phyloP scores from a whole-genome alignment of 148 eudicot genomes.

The Cornus controversa region DNA sequence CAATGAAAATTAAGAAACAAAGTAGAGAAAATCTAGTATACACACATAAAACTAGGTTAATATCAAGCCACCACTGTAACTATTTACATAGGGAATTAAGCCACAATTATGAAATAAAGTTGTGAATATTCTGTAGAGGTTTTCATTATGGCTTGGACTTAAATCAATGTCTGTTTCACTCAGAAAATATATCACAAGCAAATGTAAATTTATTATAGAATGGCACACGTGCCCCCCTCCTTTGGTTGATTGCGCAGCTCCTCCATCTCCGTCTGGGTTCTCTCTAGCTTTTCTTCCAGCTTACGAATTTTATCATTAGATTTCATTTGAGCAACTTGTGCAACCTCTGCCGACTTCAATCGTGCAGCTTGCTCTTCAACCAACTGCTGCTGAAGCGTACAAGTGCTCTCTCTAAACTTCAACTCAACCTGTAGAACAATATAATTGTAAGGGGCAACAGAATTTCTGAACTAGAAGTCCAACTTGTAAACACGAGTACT shows the following conservation, averaged over 20 bases:
- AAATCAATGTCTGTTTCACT: neutral
- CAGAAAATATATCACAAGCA: neutral
- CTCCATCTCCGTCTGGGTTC: constrained; percentile 67
- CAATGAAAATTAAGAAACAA: neutral
- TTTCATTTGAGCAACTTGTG: constrained; percentile 48
- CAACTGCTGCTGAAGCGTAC: constrained; percentile 67
- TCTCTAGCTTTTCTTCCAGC: constrained; percentile 71
- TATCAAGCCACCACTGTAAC: neutral
- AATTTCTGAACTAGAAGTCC: neutral
- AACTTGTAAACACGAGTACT: neutral
- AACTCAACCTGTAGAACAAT: constrained; percentile 56
- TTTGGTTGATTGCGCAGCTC: constrained; percentile 65
- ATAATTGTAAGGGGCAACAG: neutral
- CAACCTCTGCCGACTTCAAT: constrained; percentile 57
- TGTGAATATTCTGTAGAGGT: neutral
- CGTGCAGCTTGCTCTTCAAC: constrained; percentile 84
- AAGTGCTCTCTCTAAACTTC: constrained; percentile 64
- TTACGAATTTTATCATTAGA: constrained; percentile 72
- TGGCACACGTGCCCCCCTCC: constrained; percentile 52
- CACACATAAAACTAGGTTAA: neutral
- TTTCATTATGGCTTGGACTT: neutral
- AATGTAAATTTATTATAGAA: constrained; percentile 37
- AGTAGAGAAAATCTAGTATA: neutral
- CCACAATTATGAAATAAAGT: neutral
- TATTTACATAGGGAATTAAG: neutral